A percentile compares a stretch with the other conserved stretches of the same genome.
Evolutionary conservation across 371 early-diverging fungal species (phyloP).

Genomic region (Mucor mucedo): DNA sequence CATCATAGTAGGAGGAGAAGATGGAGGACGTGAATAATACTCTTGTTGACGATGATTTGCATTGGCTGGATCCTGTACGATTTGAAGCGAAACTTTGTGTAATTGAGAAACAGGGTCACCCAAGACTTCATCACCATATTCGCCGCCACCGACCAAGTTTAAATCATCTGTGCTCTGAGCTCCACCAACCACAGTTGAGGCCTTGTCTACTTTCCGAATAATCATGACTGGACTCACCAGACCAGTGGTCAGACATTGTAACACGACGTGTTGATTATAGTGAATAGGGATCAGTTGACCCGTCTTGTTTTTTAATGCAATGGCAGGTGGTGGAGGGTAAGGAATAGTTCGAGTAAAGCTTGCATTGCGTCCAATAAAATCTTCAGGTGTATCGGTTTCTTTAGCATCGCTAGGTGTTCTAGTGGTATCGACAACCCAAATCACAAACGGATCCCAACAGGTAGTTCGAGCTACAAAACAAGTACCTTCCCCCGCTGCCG

Average conservation of each 20-base stretch:
- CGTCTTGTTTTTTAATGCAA: constrained; percentile 57
- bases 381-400: constrained; percentile 30
- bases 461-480: constrained; percentile 76
- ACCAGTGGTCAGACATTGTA: constrained; percentile 79
- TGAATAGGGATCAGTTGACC: constrained; percentile 68
- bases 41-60: constrained; percentile 4
- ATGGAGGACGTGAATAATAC: constrained; percentile 57
- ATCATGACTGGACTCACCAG: constrained; percentile 80
- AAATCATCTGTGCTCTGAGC: constrained; percentile 47
- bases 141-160: constrained; percentile 61
- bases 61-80: constrained; percentile 51
- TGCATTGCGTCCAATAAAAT: constrained; percentile 9
- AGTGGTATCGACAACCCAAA: constrained; percentile 77
- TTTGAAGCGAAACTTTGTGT: constrained; percentile 89
- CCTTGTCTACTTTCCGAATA: constrained; percentile 79
- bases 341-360: constrained; percentile 23
- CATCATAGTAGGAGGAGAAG: constrained; percentile 12
- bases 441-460: constrained; percentile 82
- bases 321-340: constrained; percentile 71
- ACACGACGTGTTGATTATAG: constrained; percentile 78
- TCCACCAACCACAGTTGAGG: constrained; percentile 74
- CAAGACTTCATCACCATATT: constrained; percentile 51
- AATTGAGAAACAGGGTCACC: constrained; percentile 85
- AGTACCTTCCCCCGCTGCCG: constrained; percentile 51
- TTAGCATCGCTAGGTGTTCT: constrained; percentile 49